Evolutionary conservation across 164 flowering plant genomes (phyloP), one percentile per base, ranked within the genome.

Genomic region (Tetrastigma voinierianum): DNA sequence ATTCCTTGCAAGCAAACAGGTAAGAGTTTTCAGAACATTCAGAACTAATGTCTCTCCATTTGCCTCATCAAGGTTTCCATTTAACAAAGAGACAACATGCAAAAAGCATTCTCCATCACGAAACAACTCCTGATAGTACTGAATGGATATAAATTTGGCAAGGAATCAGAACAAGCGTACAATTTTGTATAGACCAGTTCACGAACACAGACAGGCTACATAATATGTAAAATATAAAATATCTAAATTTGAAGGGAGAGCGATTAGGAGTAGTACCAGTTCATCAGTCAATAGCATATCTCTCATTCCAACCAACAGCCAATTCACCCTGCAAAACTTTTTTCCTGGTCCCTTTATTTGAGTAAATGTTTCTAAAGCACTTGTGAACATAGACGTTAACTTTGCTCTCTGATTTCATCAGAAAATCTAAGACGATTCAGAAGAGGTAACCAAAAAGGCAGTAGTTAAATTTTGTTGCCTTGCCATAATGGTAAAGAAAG

Each of bases 101-200:
- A 96, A 55, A 86, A 96, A 93, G 78, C 99, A 96, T 65, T 91
- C 99, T 24, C 93, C 99, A 55, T 90, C 90, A 62, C 96, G 89
- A 76, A 96, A 96, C 71, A 96, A 76, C 66, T 76, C 81, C 77
- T 93, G 99, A 72, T 86, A 93, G 69, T 93, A 82, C 99, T 96
- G 92, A 63, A 77, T 17, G 55, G 65, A 59, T 44, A 72, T 24
- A 77, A 4, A 73, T 5, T 20, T 57, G 21, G 62, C 54, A 11
- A 72, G 62, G 62, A 19, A 61, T 62, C 44, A 67, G 43, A 71
- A 60, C 17, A 67, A 45, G n/a, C 32, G 19, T 16, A 20, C 25
- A 13, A 70, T 6, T n/a, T n/a, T 23, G 49, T 19, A 18, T 10
- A 46, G 19, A 54, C 21, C 66, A 14, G 46, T 13, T 45, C 46